A percentile compares a stretch with the other conserved stretches of the same genome.
Conservation (phyloP, 2,329 filamentous ascomycete genomes). For the Xylaria sp. region DNA sequence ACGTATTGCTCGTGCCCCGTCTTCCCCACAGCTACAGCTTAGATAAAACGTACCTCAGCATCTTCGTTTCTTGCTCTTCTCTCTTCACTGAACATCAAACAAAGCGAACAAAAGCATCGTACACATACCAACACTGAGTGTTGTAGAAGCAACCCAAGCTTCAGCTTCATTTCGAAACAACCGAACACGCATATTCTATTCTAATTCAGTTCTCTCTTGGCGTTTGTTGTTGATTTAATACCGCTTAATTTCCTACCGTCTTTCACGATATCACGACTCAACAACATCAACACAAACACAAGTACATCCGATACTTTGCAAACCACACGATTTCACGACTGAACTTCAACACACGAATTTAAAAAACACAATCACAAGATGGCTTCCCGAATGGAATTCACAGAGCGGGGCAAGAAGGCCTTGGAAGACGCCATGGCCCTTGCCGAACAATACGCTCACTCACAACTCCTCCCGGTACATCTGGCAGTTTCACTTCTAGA, state of each 20-base stretch:
- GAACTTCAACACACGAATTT: conserved; percentile 32
- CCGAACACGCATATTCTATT: conserved; percentile 34
- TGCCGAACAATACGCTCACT: conserved; percentile 89
- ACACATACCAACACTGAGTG: background rate
- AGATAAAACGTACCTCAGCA: conserved; percentile 20
- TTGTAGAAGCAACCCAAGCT: conserved; percentile 16
- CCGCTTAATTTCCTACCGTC: too few relatives aligned
- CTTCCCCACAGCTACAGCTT: conserved; percentile 22
- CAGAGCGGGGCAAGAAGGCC: conserved; percentile 90
- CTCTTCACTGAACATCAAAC: conserved; percentile 8
- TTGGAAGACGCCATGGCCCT: conserved; percentile 88
- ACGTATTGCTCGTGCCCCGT: conserved; percentile 8
- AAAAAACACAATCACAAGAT: conserved; percentile 58
- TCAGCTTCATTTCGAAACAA: conserved; percentile 10
- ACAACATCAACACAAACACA: background rate
- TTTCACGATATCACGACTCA: too few relatives aligned
- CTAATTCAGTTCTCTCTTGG: background rate
- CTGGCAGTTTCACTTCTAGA: conserved; percentile 85
- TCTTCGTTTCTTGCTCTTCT: conserved; percentile 10
- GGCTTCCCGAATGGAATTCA: conserved; percentile 88
- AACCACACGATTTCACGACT: conserved; percentile 2
- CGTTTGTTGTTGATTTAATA: too few relatives aligned
- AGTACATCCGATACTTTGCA: background rate
- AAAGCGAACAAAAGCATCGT: conserved; percentile 3
- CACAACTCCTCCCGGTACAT: conserved; percentile 90